Evolutionary conservation across 306 rosid genomes (phyloP).

Genomic region (Betula pendula): DNA sequence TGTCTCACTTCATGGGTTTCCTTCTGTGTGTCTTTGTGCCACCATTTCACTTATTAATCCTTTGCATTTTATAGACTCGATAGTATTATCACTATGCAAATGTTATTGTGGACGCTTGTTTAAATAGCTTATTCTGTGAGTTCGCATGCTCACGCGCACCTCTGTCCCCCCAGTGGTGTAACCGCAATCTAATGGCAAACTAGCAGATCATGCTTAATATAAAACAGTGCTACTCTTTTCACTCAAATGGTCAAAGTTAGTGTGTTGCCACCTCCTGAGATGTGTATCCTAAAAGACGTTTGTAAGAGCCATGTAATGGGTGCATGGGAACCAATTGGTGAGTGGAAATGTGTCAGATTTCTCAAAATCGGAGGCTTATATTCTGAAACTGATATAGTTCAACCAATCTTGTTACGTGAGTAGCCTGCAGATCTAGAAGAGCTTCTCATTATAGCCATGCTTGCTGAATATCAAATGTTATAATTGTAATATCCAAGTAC

Average conservation of each 20-base stretch:
- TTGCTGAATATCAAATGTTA: neutral
- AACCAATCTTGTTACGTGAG: neutral
- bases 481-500: neutral
- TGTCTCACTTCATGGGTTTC: neutral
- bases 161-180: neutral
- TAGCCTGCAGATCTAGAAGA: neutral
- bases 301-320: neutral
- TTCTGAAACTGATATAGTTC: neutral
- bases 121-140: neutral
- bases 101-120: neutral
- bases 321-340: neutral
- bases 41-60: neutral
- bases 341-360: neutral
- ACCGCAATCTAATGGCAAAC: neutral
- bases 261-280: neutral
- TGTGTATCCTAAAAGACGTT: neutral
- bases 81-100: neutral
- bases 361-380: neutral
- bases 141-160: neutral
- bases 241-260: neutral
- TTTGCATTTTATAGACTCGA: neutral
- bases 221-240: neutral
- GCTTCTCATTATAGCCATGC: neutral
- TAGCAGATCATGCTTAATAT: neutral
- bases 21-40: neutral